Conservation (phyloP, 1,284 basidiomycete genomes). For the Bondarzewia mesenterica region DNA sequence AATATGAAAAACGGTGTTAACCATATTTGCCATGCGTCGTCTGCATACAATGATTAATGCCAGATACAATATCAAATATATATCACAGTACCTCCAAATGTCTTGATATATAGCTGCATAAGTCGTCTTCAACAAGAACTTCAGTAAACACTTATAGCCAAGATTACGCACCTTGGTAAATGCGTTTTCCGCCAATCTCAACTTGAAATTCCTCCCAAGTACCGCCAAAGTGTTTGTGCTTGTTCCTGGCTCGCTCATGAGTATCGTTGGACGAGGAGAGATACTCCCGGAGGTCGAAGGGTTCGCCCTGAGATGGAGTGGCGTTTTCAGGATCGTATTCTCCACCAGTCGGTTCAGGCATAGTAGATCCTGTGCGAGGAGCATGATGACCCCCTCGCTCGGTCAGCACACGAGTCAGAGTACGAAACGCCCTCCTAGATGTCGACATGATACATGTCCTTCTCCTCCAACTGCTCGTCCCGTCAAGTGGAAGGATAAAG, state of each 20-base stretch:
- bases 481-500: too few relatives aligned
- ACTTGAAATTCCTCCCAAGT: constrained; percentile 73
- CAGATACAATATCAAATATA: not conserved
- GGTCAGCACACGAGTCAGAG: constrained; percentile 1
- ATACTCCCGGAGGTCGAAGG: constrained; percentile 71
- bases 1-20: not conserved
- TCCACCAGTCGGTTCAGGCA: not conserved
- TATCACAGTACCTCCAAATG: not conserved
- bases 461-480: not conserved
- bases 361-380: not conserved
- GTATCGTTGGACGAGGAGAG: constrained; percentile 62
- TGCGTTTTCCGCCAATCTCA: constrained; percentile 54
- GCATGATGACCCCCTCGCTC: not conserved
- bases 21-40: not conserved
- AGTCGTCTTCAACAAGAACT: not conserved
- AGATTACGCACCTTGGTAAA: constrained; percentile 42
- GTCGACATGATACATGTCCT: not conserved
- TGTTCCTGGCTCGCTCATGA: constrained; percentile 63
- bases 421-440: constrained; percentile 1
- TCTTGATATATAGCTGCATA: constrained; percentile 2
- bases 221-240: constrained; percentile 79
- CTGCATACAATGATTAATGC: not conserved
- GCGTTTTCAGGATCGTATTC: constrained; percentile 40
- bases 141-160: not conserved
- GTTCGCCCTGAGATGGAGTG: constrained; percentile 19